Evolutionary conservation across 495 filamentous ascomycete species (phyloP), one percentile per base, ranked within the genome.

Genomic region (Neurospora sp.): DNA sequence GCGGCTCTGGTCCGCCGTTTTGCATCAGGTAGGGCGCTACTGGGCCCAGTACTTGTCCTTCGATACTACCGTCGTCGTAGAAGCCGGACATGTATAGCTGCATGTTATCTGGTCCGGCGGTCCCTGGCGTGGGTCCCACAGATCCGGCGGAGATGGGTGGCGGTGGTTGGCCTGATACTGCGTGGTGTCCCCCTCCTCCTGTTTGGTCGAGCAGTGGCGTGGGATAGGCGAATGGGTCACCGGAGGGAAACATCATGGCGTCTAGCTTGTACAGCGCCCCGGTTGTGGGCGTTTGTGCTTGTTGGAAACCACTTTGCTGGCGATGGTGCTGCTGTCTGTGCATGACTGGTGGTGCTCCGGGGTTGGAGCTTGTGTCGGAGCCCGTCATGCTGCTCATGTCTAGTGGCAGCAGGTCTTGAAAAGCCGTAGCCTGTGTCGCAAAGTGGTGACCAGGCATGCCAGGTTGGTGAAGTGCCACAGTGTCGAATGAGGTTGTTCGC

Each of bases 191-290:
- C 41, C 75, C 69, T 42, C 75, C 62, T 42, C 77, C 73, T 44
- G 83, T 82, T 39, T 85, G 85, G 73, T 87, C 85, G 74, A 85
- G 91, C 83, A 94, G 88, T 2, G 94, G 92, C 77, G 94, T 92
- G 5, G 94, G 92, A 80, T 97, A 98, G 0, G 91, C 93, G 73
- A 97, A 95, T 0, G 94, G 93, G 78, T 98, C 94, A 35, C 89
- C 87, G 1, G 94, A 93, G 2, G 94, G 92, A 75, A 98, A 98
- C 93, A 98, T 97, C 82, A 97, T 91, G 12, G 91, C 88, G 80
- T 91, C 91, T 20, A 97, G 86, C 79, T 96, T 92, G 16, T 92
- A 87, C 27, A 96, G 73, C 62, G 80, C 79, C 66, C 81, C 74
- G 70, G 81, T 76, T 74, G 79, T 76, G 31, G 77, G 71, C 27